Evolutionary conservation across 371 early-diverging fungal species (phyloP).

Genomic region (Mortierella sp.): DNA sequence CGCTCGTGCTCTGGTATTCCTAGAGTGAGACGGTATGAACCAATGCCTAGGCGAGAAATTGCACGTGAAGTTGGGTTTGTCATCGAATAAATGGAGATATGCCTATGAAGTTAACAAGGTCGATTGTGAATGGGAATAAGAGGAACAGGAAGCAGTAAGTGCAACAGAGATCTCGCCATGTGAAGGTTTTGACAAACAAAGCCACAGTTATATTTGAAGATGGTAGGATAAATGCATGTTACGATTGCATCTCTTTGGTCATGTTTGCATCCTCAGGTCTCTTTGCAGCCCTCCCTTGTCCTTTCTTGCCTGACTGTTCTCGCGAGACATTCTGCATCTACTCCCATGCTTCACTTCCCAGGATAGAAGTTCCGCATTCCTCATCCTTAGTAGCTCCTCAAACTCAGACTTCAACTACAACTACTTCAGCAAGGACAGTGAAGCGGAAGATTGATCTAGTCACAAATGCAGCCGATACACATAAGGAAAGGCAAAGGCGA

Average conservation of each 20-base stretch:
- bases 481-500: background rate
- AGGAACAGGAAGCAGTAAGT: background rate
- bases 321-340: slow-evolving; percentile 45
- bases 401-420: slow-evolving; percentile 1
- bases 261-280: slow-evolving; percentile 52
- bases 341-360: slow-evolving; percentile 15
- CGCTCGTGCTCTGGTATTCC: slow-evolving; percentile 44
- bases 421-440: background rate
- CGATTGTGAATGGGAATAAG: no score
- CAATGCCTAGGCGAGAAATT: slow-evolving; percentile 53
- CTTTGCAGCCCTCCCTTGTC: slow-evolving; percentile 41
- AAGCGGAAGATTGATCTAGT: slow-evolving; percentile 17
- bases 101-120: no score
- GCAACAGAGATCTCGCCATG: no score
- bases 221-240: background rate
- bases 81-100: slow-evolving; percentile 1
- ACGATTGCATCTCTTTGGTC: background rate
- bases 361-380: background rate
- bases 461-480: background rate
- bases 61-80: slow-evolving; percentile 21
- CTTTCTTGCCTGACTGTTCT: slow-evolving; percentile 34
- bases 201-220: background rate
- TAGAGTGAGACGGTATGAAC: slow-evolving; percentile 40
- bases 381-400: background rate
- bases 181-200: background rate